Evolutionary conservation across 306 rosid species (phyloP).

Genomic region (Malus sylvestris): DNA sequence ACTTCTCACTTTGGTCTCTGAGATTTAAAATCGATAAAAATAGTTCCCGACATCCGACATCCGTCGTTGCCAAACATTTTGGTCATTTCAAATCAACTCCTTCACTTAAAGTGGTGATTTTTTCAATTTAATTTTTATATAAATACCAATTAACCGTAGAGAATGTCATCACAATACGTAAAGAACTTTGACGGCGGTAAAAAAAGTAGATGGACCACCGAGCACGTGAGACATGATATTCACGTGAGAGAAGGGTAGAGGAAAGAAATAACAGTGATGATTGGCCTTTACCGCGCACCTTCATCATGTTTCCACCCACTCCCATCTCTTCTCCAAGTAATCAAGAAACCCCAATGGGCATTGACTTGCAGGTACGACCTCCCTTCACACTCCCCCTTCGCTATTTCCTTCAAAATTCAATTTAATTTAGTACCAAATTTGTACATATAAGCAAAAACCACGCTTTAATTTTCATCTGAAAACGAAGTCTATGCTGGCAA

Average conservation of each 20-base stretch:
- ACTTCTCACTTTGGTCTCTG: no score
- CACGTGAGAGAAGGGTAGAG: not conserved
- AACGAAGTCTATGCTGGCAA: not conserved
- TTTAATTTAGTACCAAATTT: not conserved
- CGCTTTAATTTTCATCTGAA: not conserved
- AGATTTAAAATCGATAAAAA: no score
- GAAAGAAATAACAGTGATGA: not conserved
- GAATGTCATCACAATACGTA: no score
- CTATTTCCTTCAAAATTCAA: not conserved
- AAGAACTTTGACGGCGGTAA: no score
- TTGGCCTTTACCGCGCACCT: slow-evolving; percentile 1
- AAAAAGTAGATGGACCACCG: not conserved
- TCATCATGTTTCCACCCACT: not conserved
- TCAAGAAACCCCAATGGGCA: slow-evolving; percentile 1
- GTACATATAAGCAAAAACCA: not conserved
- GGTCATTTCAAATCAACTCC: no score
- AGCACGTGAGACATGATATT: not conserved
- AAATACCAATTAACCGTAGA: no score
- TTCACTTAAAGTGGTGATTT: no score
- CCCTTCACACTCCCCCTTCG: not conserved
- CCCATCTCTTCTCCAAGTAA: not conserved
- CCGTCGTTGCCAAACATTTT: no score
- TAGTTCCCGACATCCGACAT: accelerated
- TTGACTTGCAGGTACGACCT: slow-evolving; percentile 14
- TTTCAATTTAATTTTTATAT: no score